These are phyloP conservation scores for Backusella luteola DNA, from an alignment of 192 early-diverging fungal species.

Conservation along the genomic window DNA sequence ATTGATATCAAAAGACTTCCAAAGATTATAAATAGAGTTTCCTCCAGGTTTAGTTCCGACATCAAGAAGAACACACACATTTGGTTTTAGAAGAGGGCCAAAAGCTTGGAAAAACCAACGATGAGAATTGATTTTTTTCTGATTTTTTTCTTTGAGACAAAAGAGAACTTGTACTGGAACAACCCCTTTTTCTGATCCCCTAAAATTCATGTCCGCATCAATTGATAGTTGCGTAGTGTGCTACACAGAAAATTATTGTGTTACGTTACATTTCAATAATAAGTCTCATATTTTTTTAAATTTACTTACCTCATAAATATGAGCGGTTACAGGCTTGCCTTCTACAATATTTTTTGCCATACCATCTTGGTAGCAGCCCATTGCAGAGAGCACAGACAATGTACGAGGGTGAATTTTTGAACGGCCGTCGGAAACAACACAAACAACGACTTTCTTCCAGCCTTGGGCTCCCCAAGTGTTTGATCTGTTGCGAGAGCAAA, in stretches of 20 bases:
- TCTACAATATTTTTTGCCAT: conserved; percentile 64
- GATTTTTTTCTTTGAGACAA: conserved; percentile 74
- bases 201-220: conserved; percentile 52
- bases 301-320: conserved; percentile 58
- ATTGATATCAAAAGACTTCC: conserved; percentile 78
- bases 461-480: conserved; percentile 66
- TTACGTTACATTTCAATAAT: conserved; percentile 1
- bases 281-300: conserved; percentile 8
- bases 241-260: conserved; percentile 13
- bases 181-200: conserved; percentile 45
- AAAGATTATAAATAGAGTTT: conserved; percentile 69
- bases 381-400: conserved; percentile 63
- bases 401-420: conserved; percentile 64
- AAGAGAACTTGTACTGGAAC: conserved; percentile 76
- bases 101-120: conserved; percentile 66
- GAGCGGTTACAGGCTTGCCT: conserved; percentile 60
- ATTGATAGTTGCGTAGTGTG: conserved; percentile 60
- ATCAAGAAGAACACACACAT: conserved; percentile 67
- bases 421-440: conserved; percentile 77
- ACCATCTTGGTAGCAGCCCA: conserved; percentile 79
- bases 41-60: conserved; percentile 78
- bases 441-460: conserved; percentile 81
- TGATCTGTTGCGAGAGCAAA: conserved; percentile 63
- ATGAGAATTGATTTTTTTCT: conserved; percentile 63
- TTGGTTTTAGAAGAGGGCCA: conserved; percentile 55